Evolutionary conservation across 495 filamentous ascomycete species (phyloP).

Genomic region (Penicillium robsamsonii): DNA sequence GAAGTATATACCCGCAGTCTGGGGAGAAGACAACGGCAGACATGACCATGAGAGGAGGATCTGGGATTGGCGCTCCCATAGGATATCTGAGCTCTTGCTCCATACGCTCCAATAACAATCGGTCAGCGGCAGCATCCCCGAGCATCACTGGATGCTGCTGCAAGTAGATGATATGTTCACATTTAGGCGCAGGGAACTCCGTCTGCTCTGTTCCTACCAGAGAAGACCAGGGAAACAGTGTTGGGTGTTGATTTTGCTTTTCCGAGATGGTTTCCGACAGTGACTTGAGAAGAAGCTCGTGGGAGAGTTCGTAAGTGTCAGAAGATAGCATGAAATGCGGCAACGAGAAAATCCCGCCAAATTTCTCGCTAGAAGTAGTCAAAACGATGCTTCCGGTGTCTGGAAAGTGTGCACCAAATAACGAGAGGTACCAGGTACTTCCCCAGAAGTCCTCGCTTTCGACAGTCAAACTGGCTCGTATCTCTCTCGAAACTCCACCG

Average conservation of each 20-base stretch:
- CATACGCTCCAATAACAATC: conserved; percentile 57
- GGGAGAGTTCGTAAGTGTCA: conserved; percentile 64
- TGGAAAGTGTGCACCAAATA: conserved; percentile 83
- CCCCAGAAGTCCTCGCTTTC: conserved; percentile 65
- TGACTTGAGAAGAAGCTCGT: conserved; percentile 66
- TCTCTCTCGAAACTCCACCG: conserved; percentile 51
- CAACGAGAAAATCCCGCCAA: conserved; percentile 80
- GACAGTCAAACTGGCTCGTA: conserved; percentile 63
- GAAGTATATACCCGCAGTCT: conserved; percentile 88
- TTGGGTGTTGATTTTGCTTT: conserved; percentile 53
- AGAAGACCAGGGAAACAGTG: conserved; percentile 63
- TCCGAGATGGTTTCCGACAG: conserved; percentile 61
- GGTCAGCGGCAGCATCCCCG: conserved; percentile 32
- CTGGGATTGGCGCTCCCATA: conserved; percentile 70
- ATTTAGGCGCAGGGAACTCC: conserved; percentile 64
- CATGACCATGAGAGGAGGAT: conserved; percentile 69
- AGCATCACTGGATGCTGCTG: conserved; percentile 68
- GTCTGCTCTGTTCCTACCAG: conserved; percentile 54
- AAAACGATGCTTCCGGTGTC: conserved; percentile 71
- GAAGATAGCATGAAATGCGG: conserved; percentile 74
- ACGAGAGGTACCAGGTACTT: conserved; percentile 68
- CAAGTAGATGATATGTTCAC: conserved; percentile 84
- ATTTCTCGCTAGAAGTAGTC: conserved; percentile 89
- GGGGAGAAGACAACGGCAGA: conserved; percentile 88
- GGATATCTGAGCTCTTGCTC: conserved; percentile 85